Evolutionary conservation across 768 basidiomycete genomes (phyloP), one percentile per base, ranked within the genome.

Genomic region (Phylloporus scabripes): DNA sequence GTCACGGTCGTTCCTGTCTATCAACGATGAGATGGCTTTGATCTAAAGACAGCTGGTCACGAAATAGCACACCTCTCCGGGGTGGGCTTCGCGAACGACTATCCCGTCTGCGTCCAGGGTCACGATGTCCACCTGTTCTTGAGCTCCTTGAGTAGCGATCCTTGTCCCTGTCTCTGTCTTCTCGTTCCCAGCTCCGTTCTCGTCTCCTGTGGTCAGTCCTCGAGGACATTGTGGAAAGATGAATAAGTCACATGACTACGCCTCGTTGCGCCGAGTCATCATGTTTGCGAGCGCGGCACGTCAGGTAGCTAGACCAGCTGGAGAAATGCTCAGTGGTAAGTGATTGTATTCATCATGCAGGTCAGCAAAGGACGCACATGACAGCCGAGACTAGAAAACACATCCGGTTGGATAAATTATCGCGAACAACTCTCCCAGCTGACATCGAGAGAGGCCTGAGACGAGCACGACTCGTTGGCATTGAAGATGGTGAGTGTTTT

Each of bases 101-200:
- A 17, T 59, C 59, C 28, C 67, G 61, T 32, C 71, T 68, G 9
- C 72, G 64, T 49, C 62, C 60, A 28, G 55, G 3, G 42, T 70
- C 71, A 26, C 70, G 59, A 45, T 72, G 68, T 43, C 63, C 63
- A 18, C 61, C 66, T 28, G 52, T 32, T 37, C 64, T 58, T 42
- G 71, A 54, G 36, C 70, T 55, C 50, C 74, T 67, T 23, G 75
- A 60, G 45, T 76, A 66, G 20, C 77, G 70, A 51, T 77, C 74
- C 31, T 70, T 69, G 46, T 74, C 66, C 23, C 79, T 76, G 48
- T 74, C 61, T 21, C 58, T 57, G 34, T 70, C 39, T 57, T 69
- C 70, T 28, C 69, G 74, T 51, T 85, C 83, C 79, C 82, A 80
- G 60, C 82, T 82, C 56, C 81, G 67, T 59, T 85, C 83, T 51